Base-by-base conservation (phyloP, 371 early-diverging fungal genomes). In the Syncephalastrum contaminatum region DNA sequence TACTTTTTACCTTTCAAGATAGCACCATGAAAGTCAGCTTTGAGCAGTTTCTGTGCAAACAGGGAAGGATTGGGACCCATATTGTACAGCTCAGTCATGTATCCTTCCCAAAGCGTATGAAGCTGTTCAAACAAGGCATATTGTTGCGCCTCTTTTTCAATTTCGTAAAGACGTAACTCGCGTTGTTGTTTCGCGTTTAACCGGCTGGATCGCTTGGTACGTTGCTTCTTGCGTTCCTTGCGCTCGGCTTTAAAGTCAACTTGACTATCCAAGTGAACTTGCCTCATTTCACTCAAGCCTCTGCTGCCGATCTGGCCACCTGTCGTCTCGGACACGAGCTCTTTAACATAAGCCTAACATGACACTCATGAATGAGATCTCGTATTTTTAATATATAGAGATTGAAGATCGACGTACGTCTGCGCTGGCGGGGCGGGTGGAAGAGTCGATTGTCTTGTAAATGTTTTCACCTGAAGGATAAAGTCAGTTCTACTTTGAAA, bases 11-110 rank as follows among this genome's bases (percentile, higher is more conserved):
- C 91, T 47, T 88, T 89, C 16, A 95, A 59, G 14, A 80, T 67
- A 10, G 88, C 82, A 3, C 95, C 95, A 71, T 95, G 94, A 61
- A 78, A 89, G 69, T 95, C 95, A 1, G 92, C 92, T 57, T 90
- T 90, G 15, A 90, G 64, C 30, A 94, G 51, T 53, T 87, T 91
- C 52, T 86, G 84, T 2, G 79, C 66, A 59, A 83, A 82, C 22
- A 66, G 66, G 2, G 53, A 30, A 2, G 72, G 54, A 51, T 59
- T 67, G 12, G 62, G 49, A 0, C 69, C 69, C 45, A 68, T 67
- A 3, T 66, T 74, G 40, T 77, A 63, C 16, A 96, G 63, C 21
- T 87, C 84, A 8, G 60, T 67, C 66, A 95, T 90, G 63, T 96
- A 96, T 8, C 83, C 81, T 51, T 65, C 72, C 96, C 97, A 96